Conservation (phyloP, 2,329 filamentous ascomycete genomes). For the Knufia fluminis region DNA sequence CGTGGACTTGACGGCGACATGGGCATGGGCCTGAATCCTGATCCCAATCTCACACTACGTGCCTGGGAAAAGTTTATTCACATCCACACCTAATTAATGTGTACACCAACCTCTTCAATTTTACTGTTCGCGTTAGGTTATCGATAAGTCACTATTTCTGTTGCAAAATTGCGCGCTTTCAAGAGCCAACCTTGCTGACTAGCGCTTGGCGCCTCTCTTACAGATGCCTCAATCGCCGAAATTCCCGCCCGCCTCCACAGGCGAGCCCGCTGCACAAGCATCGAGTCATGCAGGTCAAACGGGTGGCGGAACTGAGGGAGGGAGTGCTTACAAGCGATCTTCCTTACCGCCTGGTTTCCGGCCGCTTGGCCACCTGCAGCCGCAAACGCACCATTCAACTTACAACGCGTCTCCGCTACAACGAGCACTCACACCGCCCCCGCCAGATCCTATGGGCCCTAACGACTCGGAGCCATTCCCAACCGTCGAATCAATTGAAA, state of each 20-base stretch:
- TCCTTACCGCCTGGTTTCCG: conserved; percentile 54
- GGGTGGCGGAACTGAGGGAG: conserved; percentile 11
- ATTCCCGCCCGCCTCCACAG: conserved; percentile 20
- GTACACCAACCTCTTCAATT: conserved; percentile 25
- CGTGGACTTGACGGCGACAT: conserved; percentile 10
- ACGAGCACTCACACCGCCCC: conserved; percentile 78
- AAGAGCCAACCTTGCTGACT: conserved; percentile 23
- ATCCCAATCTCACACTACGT: conserved; percentile 7
- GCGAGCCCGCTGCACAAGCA: conserved; percentile 5
- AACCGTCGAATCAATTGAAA: conserved; percentile 72
- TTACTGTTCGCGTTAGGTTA: conserved; percentile 25
- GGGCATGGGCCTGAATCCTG: conserved; percentile 5
- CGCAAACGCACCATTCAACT: conserved; percentile 26
- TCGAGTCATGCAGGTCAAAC: conserved; percentile 8
- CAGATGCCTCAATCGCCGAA: conserved; percentile 26
- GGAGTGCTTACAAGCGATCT: conserved; percentile 41
- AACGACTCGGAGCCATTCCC: conserved; percentile 72
- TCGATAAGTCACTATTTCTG: conserved; percentile 31
- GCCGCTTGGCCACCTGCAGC: conserved; percentile 32
- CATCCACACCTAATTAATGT: conserved; percentile 24
- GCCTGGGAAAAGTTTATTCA: conserved; percentile 24
- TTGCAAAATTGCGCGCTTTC: conserved; percentile 10
- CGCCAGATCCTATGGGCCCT: conserved; percentile 47
- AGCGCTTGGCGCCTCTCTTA: conserved; percentile 21
- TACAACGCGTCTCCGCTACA: conserved; percentile 88